Evolutionary conservation across 306 rosid genomes (phyloP), one percentile per base, ranked within the genome.

Genomic region (Medicago lupulina): DNA sequence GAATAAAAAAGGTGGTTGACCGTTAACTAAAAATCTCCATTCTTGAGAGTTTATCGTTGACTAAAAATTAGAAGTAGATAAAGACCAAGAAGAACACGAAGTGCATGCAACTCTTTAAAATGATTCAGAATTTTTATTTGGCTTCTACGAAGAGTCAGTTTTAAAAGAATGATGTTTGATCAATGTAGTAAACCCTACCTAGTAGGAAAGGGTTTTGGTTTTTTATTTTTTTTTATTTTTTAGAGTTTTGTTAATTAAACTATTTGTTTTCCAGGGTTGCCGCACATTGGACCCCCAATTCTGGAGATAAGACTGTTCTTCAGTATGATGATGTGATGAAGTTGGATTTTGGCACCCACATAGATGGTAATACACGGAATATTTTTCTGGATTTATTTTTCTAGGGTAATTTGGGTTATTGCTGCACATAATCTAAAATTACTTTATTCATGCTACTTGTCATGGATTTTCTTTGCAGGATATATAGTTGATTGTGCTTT

Each of bases 281-380:
- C 81, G 98, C 98, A 76, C 98, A 92, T 73, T 95, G 98, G 98
- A 95, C 98, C 67, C 98, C 98, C 54, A 95, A 95, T 74, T 23
- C 97, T 0, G 98, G 97, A 71, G 98, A 95, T 80, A 90, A 90
- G 84, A 92, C 98, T 12, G 83, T 95, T 58, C 98, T 95, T 81
- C 97, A 89, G 77, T 89, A 89, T 69, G 97, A 95, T 77, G 98
- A 95, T 85, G 97, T 95, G 36, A 95, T 95, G 98, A 95, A 90
- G 83, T 83, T 95, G 87, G 98, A 95, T 80, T 95, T 95, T 83
- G 98, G 97, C 82, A 95, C 97, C 67, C 98, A 95, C 78, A 59
- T 95, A 39, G 97, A 95, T 82, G 98, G 98, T 95, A 87, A 76
- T 76, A 34, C 43, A n/a, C 31, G 4, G 53, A 51, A 62, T 70